Base-by-base conservation (phyloP, 345 rosid genomes). In the Hypericum androsaemum region DNA sequence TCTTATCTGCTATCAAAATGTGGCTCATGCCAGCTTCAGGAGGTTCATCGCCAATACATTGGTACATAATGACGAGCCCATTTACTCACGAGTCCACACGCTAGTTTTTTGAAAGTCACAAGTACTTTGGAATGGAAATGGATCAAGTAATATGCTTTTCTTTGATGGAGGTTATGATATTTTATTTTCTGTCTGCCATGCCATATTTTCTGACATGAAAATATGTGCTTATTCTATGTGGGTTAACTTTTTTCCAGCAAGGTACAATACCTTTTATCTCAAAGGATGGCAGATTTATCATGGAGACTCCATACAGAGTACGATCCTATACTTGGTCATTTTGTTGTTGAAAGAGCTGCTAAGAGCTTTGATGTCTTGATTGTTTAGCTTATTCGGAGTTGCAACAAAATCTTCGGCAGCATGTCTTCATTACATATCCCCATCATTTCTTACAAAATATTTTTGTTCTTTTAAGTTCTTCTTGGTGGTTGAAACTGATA, bases 1-100 rank as follows among this genome's bases (percentile, higher is more conserved):
- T 41, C 61, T 58, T 5, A 40, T 36, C 42, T 22, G 22, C 53
- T 57, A 45, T 63, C 37, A 40, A 43, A 39, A 65, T 56, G 17
- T 15, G 59, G 47, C 36, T 16, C 50, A 44, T 43, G 48, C 59
- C 66, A 81, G 90, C 78, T 71, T 70, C 88, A 47, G 70, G 64
- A 63, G 73, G 80, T 17, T 68, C 89, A 7, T 86, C 69, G 49
- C 58, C 72, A 50, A 83, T 92, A 67, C 98, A 78, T 54, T 92
- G 96, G 95, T 92, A 92, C 69, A 77, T 92, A 68, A 92, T 92
- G 98, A 92, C 98, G 56, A 92, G 98, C 62, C 98, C 96, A 62
- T 92, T 87, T 63, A 92, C 95, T 17, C 85, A 88, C 74, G 94
- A 83, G 40, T 70, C 82, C 16, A 88, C 98, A 16, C 71, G 76